Evolutionary conservation across 2,329 filamentous ascomycete genomes (phyloP).

Genomic region (Neofusicoccum kwambonambiense): DNA sequence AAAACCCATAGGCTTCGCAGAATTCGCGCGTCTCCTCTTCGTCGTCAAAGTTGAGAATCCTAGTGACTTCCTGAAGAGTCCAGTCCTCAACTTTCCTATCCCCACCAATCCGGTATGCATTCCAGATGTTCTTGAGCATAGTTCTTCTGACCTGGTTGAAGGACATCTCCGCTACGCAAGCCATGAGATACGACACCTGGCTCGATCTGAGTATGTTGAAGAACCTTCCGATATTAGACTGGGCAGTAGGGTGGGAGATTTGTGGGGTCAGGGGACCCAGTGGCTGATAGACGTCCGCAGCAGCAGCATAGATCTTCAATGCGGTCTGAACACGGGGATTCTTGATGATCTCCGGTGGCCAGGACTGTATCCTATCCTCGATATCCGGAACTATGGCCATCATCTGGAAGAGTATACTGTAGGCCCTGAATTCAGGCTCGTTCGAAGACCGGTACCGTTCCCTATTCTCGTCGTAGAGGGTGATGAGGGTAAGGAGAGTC

Average conservation of each 20-base stretch:
- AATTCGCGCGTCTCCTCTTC: conserved; percentile 54
- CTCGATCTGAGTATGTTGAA: conserved; percentile 57
- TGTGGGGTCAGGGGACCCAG: conserved; percentile 53
- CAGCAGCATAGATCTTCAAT: conserved; percentile 56
- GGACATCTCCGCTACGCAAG: conserved; percentile 62
- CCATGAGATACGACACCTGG: conserved; percentile 61
- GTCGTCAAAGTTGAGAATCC: conserved; percentile 56
- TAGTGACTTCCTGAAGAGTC: conserved; percentile 53
- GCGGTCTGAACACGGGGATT: conserved; percentile 57
- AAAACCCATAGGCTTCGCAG: conserved; percentile 54
- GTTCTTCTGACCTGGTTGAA: conserved; percentile 60
- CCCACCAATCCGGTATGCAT: conserved; percentile 53
- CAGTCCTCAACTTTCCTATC: conserved; percentile 54
- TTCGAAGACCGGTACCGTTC: conserved; percentile 51
- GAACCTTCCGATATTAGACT: conserved; percentile 58
- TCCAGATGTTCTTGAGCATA: conserved; percentile 56
- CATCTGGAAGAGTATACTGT: conserved; percentile 56
- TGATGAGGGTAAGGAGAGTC: conserved; percentile 60
- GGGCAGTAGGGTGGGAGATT: conserved; percentile 53
- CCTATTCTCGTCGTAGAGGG: conserved; percentile 59
- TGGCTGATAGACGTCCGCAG: conserved; percentile 52
- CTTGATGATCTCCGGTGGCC: conserved; percentile 50
- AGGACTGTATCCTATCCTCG: conserved; percentile 58
- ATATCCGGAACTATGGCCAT: conserved; percentile 51
- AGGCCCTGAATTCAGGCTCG: conserved; percentile 64